Conservation (phyloP, 164 flowering plant genomes). For the Hamamelis virginiana region DNA sequence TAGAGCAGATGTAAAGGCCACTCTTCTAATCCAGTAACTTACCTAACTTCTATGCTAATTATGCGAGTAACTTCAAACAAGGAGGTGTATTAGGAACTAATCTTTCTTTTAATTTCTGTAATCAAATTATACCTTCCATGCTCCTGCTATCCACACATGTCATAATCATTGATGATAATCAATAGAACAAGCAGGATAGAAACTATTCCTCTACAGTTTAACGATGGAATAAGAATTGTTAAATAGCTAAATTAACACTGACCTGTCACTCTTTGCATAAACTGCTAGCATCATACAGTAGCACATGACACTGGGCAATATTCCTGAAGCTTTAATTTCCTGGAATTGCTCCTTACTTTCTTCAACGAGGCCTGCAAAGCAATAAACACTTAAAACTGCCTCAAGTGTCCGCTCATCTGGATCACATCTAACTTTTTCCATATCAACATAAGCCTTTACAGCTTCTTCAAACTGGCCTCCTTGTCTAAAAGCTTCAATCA, state of each 20-base stretch:
- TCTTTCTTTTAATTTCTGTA: neutral
- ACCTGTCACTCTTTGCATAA: constrained; percentile 82
- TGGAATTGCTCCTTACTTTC: constrained; percentile 80
- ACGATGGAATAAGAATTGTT: neutral
- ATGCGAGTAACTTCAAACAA: neutral
- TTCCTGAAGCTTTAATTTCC: constrained; percentile 76
- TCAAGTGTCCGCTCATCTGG: constrained; percentile 92
- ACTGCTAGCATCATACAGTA: constrained; percentile 92
- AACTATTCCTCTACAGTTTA: constrained; percentile 4
- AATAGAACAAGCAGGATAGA: neutral
- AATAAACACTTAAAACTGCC: constrained; percentile 85
- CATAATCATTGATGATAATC: neutral
- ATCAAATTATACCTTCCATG: neutral
- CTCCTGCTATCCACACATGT: neutral
- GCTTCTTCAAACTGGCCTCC: constrained; percentile 90
- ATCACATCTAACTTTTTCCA: constrained; percentile 76
- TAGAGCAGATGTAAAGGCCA: neutral
- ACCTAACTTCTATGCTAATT: neutral
- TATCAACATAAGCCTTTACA: constrained; percentile 72
- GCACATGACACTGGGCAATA: constrained; percentile 77
- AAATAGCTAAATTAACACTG: constrained; percentile 18
- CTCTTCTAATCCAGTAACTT: neutral
- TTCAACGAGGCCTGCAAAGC: constrained; percentile 82
- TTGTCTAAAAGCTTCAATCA: constrained; percentile 84
- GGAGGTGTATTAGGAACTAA: neutral